Base-by-base conservation (phyloP, 495 filamentous ascomycete species). In the Daldinia decipiens region DNA sequence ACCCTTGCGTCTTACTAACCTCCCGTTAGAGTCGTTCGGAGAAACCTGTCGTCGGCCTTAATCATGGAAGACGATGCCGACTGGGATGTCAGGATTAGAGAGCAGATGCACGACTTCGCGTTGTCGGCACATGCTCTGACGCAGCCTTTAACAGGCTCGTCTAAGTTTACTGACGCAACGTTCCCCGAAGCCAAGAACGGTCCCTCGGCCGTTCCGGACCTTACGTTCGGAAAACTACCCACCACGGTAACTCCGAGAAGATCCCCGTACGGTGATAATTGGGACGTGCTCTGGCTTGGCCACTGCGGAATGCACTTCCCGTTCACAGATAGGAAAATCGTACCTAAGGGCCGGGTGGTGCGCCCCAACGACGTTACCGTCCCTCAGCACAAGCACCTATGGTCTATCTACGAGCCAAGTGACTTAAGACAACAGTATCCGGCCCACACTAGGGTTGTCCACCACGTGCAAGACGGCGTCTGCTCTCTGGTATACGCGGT, bases 1-100 rank as follows among this genome's bases (percentile, higher is more conserved):
- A 55, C 11, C 29, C 73, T 17, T n/a, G 21, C 7, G 8, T 53
- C 21, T 40, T 62, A 59, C 36, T 63, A 15, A 70, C 27, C 34
- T 24, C 0, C 9, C 11, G 4, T 2, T 40, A 82, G 81, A 24
- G 76, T 88, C 11, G 79, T 88, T 19, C 72, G 80, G 9, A 77
- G 83, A 55, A 74, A 77, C 15, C 65, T 86, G 5, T 75, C 81
- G 0, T 82, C 84, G 0, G 86, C 86, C 4, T 69, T 89, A 8
- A 83, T 88, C 8, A 64, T 88, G 34, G 87, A 89, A 76, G 87
- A 89, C 55, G 87, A 88, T 58, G 80, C 80, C 5, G 87, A 88
- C 70, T 89, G 87, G 86, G 85, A 88, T 56, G 73, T 87, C 12
- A 71, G 77, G 27, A 75, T 89, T 54, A 81, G 82, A 31, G 70